Evolutionary conservation across 108 stramenopile species (phyloP), one percentile per base, ranked within the genome.

Genomic region (Cyclotella choctawhatcheeana): DNA sequence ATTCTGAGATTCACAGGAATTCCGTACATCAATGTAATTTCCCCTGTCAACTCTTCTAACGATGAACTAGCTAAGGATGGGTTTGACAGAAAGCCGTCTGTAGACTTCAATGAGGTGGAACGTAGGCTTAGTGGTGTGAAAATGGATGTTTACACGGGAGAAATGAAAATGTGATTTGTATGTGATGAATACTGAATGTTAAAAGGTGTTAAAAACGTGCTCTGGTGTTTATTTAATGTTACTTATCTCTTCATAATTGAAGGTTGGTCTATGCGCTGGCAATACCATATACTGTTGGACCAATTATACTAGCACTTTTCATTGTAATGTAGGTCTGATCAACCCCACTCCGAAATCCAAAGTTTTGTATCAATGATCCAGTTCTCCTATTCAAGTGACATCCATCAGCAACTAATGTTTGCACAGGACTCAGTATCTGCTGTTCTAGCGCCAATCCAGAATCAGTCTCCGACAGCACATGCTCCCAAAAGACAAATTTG

Each of bases 101-200:
- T 90, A 30, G 82, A 93, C 60, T 93, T 93, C 68, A 69, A 62
- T 8, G 92, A 93, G 69, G 30, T 89, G n/a, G 87, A 89, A 29
- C 59, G 93, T 25, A 82, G 94, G 50, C 73, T 83, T 0, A 69
- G 66, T 32, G 71, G 67, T 33, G 82, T 89, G n/a, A 66, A 81
- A 64, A 96, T 96, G 94, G 88, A 96, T 82, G 94, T 96, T 0
- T 96, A 81, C 60, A 96, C 94, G 0, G 94, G 94, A 18, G 92
- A 96, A 71, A 69, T 69, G 54, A 69, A 69, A 69, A 5, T 16
- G 14, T 48, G 27, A 30, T 35, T 40, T 34, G 24, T 8, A 12
- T 8, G 37, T 40, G 12, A 12, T 40, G 6, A 40, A 40, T 6
- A 40, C 37, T 6, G 12, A 40, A 12, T 40, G 37, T 6, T 8